Evolutionary conservation across 495 filamentous ascomycete genomes (phyloP).

Genomic region (Choiromyces venosus): DNA sequence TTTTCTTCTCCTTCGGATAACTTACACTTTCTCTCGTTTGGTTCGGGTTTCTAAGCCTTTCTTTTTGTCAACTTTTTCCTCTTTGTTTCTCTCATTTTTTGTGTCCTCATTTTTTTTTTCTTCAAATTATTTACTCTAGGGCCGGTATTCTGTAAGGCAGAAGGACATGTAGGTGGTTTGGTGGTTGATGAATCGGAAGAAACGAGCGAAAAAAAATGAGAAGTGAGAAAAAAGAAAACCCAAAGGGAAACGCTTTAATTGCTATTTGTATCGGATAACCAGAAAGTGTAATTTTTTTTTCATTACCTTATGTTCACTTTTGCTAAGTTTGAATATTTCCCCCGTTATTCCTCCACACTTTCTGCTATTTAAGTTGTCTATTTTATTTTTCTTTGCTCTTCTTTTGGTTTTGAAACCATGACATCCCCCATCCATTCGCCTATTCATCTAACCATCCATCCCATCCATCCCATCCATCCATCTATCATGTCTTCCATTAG

Average conservation of each 20-base stretch:
- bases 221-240: not conserved
- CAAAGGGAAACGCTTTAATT: not conserved
- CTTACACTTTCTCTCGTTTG: conserved; percentile 3
- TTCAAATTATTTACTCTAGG: not conserved
- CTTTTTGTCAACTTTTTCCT: not conserved
- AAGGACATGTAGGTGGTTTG: not conserved
- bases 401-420: not conserved
- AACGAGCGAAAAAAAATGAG: not conserved
- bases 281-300: not conserved
- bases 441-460: too few species aligned
- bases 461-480: too few species aligned
- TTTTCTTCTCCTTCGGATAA: not conserved
- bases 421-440: conserved; percentile 1
- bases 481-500: not conserved
- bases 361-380: too few species aligned
- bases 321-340: not conserved
- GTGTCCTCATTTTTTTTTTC: not conserved
- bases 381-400: not conserved
- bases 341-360: not conserved
- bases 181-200: not conserved
- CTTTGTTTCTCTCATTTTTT: not conserved
- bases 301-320: not conserved
- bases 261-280: not conserved
- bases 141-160: not conserved
- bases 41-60: not conserved